Percentiles rank a stretch among this genome's conserved stretches.
These are phyloP conservation scores for Fusarium luffae DNA, from an alignment of 2,329 filamentous ascomycete genomes.

Conservation along the genomic window DNA sequence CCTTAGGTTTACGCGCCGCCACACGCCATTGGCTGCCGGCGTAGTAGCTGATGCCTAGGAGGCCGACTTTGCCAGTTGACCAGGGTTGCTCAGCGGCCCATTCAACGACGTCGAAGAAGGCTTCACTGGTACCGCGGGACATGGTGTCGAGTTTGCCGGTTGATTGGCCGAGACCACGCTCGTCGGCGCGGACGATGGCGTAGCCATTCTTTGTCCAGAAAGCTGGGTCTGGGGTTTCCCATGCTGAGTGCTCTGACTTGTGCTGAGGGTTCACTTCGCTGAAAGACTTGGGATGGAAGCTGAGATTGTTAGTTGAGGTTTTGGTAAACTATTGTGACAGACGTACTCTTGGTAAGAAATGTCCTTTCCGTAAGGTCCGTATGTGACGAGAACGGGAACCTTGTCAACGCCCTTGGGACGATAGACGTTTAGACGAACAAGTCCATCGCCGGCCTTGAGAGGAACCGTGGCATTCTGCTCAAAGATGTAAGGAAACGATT, in stretches of 20 bases:
- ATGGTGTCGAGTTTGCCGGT: slow-evolving; percentile 61
- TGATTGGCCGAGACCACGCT: slow-evolving; percentile 60
- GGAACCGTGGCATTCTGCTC: slow-evolving; percentile 30
- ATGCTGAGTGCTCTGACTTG: slow-evolving; percentile 64
- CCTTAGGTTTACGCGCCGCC: slow-evolving; percentile 58
- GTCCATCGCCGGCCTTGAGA: slow-evolving; percentile 6
- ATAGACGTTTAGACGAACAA: slow-evolving; percentile 17
- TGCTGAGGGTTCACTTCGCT: slow-evolving; percentile 65
- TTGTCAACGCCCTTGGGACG: slow-evolving; percentile 17
- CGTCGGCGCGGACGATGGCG: slow-evolving; percentile 65
- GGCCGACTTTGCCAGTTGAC: slow-evolving; percentile 61
- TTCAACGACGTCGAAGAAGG: slow-evolving; percentile 62
- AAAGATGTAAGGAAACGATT: slow-evolving; percentile 30
- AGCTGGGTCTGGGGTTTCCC: slow-evolving; percentile 68
- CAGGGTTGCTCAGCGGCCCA: slow-evolving; percentile 59
- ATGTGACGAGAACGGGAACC: slow-evolving; percentile 72
- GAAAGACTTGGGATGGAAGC: slow-evolving; percentile 55
- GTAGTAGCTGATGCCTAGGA: slow-evolving; percentile 62
- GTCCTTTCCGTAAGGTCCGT: slow-evolving; percentile 80
- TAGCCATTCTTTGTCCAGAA: slow-evolving; percentile 68
- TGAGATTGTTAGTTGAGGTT: slow-evolving; percentile 15
- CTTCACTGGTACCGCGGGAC: slow-evolving; percentile 59
- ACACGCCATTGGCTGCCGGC: slow-evolving; percentile 61
- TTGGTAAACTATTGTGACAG: no score
- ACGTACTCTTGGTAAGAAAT: slow-evolving; percentile 66